Evolutionary conservation across 768 basidiomycete species (phyloP), one percentile per base, ranked within the genome.

Genomic region (Cystofilobasidium ferigula): DNA sequence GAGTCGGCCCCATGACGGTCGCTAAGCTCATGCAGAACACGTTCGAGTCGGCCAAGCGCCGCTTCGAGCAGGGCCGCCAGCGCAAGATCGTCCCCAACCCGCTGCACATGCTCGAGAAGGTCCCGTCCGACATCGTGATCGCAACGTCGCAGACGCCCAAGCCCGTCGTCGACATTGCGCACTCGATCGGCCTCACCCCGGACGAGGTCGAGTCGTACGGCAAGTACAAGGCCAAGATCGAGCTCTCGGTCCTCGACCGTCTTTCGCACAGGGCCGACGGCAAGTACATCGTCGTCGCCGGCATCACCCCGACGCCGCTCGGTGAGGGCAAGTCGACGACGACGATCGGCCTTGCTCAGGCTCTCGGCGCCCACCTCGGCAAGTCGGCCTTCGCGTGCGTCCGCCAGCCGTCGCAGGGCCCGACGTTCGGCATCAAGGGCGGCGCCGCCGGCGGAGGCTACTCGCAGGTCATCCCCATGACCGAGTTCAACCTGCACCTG

Each of bases 1-100:
- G 95, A 64, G 95, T 99, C 61, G 95, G 95, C 16, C 95, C 95
- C n/a, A 95, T 98, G 93, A 99, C 95, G 18, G 95, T 99, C 65
- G 95, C 95, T 26, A 82, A 97, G 80, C 84, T 99, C 69, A 97
- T 99, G 93, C 82, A 85, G 73, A 99, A 98, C 78, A 94, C 93
- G 1, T 78, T 90, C 70, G 79, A 81, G 69, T 86, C 90, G 57
- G 92, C 93, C 28, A 82, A 88, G 75, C 84, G 88, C 60, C 81
- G 84, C 59, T 92, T 87, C 82, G 83, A 87, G 70, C 80, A 83
- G 59, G 77, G 82, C 51, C 82, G 85, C 57, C 75, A 81, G 16
- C 82, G 84, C 64, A 85, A 84, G 72, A 77, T 92, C 61, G 61
- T 71, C 75, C 85, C 82, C 69, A 82, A 97, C 56, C 82, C 83